Evolutionary conservation across 2,329 filamentous ascomycete species (phyloP).

Genomic region (Arthrocladium fulminans): DNA sequence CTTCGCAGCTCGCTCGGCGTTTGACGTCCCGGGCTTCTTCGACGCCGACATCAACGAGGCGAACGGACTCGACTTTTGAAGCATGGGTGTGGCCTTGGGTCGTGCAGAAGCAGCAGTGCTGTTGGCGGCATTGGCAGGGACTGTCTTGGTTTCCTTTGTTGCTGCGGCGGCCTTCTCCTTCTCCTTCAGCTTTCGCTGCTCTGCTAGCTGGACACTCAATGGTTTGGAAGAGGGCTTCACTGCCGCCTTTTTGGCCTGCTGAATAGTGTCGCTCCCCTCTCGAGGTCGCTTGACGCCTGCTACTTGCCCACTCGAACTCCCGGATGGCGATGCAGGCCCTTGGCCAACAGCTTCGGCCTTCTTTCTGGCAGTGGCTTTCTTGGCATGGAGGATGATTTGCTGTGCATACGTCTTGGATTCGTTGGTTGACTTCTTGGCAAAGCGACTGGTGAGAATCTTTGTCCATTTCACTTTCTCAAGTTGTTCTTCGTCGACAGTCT

Average conservation of each 20-base stretch:
- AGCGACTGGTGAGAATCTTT: conserved; percentile 46
- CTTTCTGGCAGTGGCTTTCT: conserved; percentile 33
- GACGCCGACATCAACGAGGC: conserved; percentile 40
- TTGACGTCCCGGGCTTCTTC: conserved; percentile 43
- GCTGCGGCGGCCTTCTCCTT: conserved; percentile 12
- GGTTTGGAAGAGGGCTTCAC: conserved; percentile 28
- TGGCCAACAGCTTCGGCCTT: conserved; percentile 33
- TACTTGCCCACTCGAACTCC: conserved; percentile 6
- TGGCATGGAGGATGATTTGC: conserved; percentile 44
- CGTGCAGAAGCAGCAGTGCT: conserved; percentile 24
- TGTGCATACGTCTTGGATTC: conserved; percentile 48
- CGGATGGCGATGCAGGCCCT: conserved; percentile 26
- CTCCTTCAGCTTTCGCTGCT: conserved; percentile 19
- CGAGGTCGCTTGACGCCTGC: conserved; percentile 32
- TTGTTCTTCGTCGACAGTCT: conserved; percentile 49
- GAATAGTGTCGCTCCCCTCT: conserved; percentile 30
- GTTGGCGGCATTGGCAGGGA: conserved; percentile 14
- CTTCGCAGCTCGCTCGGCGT: conserved; percentile 39
- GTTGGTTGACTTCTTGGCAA: conserved; percentile 51
- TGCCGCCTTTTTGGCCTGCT: conserved; percentile 32
- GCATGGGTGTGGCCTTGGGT: conserved; percentile 26
- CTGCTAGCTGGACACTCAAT: conserved; percentile 22
- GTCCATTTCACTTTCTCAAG: conserved; percentile 52
- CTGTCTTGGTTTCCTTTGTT: conserved; percentile 9
- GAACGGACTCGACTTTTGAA: conserved; percentile 38